Evolutionary conservation across 345 rosid species (phyloP).

Genomic region (Gossypium anomalum): DNA sequence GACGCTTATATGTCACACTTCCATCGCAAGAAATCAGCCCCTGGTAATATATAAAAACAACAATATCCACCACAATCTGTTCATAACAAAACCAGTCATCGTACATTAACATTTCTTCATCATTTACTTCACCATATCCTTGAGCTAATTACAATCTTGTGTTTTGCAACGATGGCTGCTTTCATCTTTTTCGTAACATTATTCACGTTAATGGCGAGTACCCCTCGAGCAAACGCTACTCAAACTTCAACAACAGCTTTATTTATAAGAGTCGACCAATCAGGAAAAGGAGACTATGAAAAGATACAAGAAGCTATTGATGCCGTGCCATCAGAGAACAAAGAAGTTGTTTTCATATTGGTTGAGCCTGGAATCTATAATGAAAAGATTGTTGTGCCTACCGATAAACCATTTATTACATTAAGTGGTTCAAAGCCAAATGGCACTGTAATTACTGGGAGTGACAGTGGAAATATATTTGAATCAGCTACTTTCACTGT

Average conservation of each 20-base stretch:
- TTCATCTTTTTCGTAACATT: neutral
- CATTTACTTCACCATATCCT: neutral
- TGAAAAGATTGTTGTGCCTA: slow-evolving; percentile 58
- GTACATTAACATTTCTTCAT: slow-evolving; percentile 4
- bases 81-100: neutral
- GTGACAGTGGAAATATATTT: slow-evolving; percentile 40
- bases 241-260: slow-evolving; percentile 39
- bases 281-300: slow-evolving; percentile 54
- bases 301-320: slow-evolving; percentile 69
- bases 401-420: slow-evolving; percentile 65
- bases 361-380: slow-evolving; percentile 71
- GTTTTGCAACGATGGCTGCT: neutral
- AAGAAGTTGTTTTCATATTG: slow-evolving; percentile 40
- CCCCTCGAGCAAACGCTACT: neutral
- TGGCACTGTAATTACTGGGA: slow-evolving; percentile 43
- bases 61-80: neutral
- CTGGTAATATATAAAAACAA: neutral
- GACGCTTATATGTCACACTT: neutral
- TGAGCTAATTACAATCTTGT: neutral
- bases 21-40: slow-evolving; percentile 13
- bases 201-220: neutral
- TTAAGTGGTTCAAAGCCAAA: slow-evolving; percentile 53
- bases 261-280: slow-evolving; percentile 56
- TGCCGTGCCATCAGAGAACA: slow-evolving; percentile 46
- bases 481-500: slow-evolving; percentile 52